Base-by-base conservation (phyloP, 495 filamentous ascomycete species). In the Aspergillus affinis region DNA sequence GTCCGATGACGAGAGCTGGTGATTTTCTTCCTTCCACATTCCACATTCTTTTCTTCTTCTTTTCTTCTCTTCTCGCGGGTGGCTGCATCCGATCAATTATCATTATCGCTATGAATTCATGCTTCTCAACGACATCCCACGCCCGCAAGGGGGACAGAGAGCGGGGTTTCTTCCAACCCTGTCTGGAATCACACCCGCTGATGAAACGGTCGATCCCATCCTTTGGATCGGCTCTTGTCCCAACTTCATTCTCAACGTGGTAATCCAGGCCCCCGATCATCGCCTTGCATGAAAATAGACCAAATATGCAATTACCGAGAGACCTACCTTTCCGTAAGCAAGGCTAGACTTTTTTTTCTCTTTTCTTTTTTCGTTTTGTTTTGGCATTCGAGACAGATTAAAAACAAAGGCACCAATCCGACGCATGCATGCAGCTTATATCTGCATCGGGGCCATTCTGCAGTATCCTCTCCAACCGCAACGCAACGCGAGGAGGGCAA, bases 1-100 rank as follows among this genome's bases (percentile, higher is more conserved):
- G 49, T 75, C 69, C 17, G 75, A 75, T 50, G 72, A 75, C 53
- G 74, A 75, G 48, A 67, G 58, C 17, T 61, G 61, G 58, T 72
- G 62, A 32, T 9, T 9, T 15, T 49, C 30, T 49, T 20, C n/a
- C n/a, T n/a, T n/a, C n/a, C n/a, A n/a, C n/a, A n/a, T n/a, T n/a
- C n/a, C n/a, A n/a, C n/a, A n/a, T 26, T 49, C 23, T 52, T 32
- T 1, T 32, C 1, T 32, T 32, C 10, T 32, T 32, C 10, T 32
- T 32, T 32, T 32, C 30, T 12, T 12, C 30, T 32, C 29, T 12
- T 32, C 30, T 6, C 47, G 45, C 60, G 65, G 62, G 65, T 61
- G 58, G 58, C 58, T 64, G 62, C 62, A 57, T 63, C 49, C 45
- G 52, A 20, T 53, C 36, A 36, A 32, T 36, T 19, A 53, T 53